phyloP scores from a whole-genome alignment of 768 basidiomycete genomes.

The Phanerochaete carnosa region DNA sequence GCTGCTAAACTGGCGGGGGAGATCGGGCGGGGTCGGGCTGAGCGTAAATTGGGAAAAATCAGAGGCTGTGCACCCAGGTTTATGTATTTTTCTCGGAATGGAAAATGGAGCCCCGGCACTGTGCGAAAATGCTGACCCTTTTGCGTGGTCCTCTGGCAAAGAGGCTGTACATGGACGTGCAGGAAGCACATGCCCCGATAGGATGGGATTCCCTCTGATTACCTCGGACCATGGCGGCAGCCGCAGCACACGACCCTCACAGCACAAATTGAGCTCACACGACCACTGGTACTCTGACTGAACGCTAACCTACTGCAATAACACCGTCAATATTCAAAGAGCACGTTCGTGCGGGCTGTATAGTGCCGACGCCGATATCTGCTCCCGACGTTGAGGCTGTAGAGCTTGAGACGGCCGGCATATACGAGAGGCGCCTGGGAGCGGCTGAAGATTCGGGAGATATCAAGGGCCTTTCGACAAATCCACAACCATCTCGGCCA shows the following conservation, averaged over 20 bases:
- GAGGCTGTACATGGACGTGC: neutral
- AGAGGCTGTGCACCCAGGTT: neutral
- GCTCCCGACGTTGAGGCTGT: neutral
- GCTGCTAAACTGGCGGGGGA: neutral
- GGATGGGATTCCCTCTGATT: neutral
- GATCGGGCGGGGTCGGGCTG: neutral
- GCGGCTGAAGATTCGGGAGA: neutral
- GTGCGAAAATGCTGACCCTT: neutral
- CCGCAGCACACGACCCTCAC: neutral
- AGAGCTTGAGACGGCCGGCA: too few relatives aligned
- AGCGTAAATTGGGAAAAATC: neutral
- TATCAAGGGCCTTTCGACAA: neutral
- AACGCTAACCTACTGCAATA: neutral
- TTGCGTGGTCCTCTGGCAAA: neutral
- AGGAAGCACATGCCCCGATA: neutral
- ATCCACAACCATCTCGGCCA: neutral
- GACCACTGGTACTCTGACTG: neutral
- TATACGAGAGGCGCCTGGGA: neutral
- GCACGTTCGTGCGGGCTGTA: slow-evolving; percentile 1
- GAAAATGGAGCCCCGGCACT: neutral
- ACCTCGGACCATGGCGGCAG: neutral
- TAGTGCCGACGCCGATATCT: neutral
- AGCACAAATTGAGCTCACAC: neutral
- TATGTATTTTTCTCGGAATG: neutral
- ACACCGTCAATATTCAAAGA: neutral